phyloP scores from a whole-genome alignment of 2,329 filamentous ascomycete genomes.

The Myotisia sp. region DNA sequence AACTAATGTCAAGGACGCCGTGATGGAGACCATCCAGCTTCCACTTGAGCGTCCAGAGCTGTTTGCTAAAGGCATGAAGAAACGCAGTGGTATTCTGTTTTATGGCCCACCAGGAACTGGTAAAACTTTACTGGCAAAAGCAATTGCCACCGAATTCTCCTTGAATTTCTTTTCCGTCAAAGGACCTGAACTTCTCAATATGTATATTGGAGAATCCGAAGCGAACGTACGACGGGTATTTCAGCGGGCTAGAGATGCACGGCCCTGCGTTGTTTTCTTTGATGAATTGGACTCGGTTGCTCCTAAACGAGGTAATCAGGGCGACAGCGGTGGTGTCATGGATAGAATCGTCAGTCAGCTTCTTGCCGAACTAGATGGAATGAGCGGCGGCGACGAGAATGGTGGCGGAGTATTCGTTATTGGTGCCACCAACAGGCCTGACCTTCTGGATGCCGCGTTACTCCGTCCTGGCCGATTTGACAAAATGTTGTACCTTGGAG shows the following conservation, averaged over 20 bases:
- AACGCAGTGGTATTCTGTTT: slow-evolving; percentile 95
- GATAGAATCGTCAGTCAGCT: slow-evolving; percentile 99
- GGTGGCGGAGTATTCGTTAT: slow-evolving; percentile 99
- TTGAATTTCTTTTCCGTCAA: slow-evolving; percentile 99
- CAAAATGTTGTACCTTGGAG: slow-evolving; percentile 91
- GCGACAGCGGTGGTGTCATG: slow-evolving; percentile 92
- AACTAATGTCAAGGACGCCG: slow-evolving; percentile 95
- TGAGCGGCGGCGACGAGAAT: slow-evolving; percentile 88
- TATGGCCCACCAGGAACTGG: slow-evolving; percentile 98
- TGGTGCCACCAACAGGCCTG: slow-evolving; percentile 93
- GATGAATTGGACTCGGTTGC: slow-evolving; percentile 98
- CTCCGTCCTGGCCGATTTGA: slow-evolving; percentile 98
- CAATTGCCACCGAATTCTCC: slow-evolving; percentile 95
- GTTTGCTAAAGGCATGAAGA: slow-evolving; percentile 98
- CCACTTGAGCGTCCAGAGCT: slow-evolving; percentile 98
- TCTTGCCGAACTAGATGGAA: slow-evolving; percentile 88
- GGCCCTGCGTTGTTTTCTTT: slow-evolving; percentile 96
- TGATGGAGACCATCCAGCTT: slow-evolving; percentile 97
- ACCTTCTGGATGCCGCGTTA: slow-evolving; percentile 94
- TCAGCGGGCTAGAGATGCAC: slow-evolving; percentile 95
- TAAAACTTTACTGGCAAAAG: slow-evolving; percentile 99
- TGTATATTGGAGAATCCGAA: slow-evolving; percentile 99
- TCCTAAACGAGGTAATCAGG: slow-evolving; percentile 93
- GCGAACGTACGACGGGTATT: slow-evolving; percentile 99
- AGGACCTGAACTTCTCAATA: slow-evolving; percentile 92